Percentiles rank a stretch among this genome's conserved stretches.
phyloP scores from a whole-genome alignment of 1,139 yeast genomes.

The Kodamaea anthophila region DNA sequence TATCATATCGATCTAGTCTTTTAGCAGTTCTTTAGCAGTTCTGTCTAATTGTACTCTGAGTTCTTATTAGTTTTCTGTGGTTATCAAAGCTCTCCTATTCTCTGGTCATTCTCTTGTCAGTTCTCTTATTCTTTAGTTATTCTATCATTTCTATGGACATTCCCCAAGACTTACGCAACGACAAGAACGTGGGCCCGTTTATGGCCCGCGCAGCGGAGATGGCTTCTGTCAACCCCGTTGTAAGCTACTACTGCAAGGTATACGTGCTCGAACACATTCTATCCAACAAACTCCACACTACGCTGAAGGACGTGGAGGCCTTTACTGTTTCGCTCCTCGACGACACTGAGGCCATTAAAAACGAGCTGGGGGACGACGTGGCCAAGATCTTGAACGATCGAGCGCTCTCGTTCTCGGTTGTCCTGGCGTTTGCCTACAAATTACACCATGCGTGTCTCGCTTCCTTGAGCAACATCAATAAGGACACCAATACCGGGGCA shows the following conservation, averaged over 20 bases:
- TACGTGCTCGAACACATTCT: constrained; percentile 67
- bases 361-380: constrained; percentile 24
- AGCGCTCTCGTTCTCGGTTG: constrained; percentile 50
- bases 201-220: constrained; percentile 48
- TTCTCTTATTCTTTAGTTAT: no score
- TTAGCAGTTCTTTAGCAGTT: no score
- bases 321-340: constrained; percentile 59
- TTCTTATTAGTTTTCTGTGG: no score
- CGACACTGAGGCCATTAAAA: constrained; percentile 52
- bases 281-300: constrained; percentile 48
- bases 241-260: constrained; percentile 52
- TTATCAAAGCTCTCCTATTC: no score
- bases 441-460: constrained; percentile 48
- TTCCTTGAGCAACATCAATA: constrained; percentile 22
- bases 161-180: constrained; percentile 24
- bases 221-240: constrained; percentile 43
- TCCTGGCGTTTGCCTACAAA: constrained; percentile 54
- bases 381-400: constrained; percentile 48
- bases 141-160: constrained; percentile 9
- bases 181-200: constrained; percentile 39
- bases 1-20: no score
- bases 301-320: constrained; percentile 44
- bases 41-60: no score
- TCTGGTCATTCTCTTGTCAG: no score
- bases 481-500: constrained; percentile 19